Evolutionary conservation across 2,329 filamentous ascomycete genomes (phyloP).

Genomic region (Cytospora piceae): DNA sequence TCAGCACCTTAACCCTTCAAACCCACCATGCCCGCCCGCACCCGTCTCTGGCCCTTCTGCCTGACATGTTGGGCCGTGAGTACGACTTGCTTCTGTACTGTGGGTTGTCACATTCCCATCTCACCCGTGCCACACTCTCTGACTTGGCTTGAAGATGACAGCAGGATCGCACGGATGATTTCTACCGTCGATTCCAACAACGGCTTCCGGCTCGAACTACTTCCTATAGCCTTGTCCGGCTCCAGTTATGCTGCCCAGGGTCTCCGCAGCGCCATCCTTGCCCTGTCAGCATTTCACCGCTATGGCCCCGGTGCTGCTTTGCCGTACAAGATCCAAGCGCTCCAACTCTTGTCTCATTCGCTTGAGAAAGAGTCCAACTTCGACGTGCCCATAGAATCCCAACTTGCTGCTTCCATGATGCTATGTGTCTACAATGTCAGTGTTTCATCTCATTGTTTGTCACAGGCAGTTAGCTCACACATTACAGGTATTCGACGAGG

Average conservation of each 20-base stretch:
- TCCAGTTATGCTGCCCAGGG: conserved; percentile 42
- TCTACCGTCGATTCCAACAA: conserved; percentile 52
- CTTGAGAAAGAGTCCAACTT: conserved; percentile 37
- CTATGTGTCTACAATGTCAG: conserved; percentile 53
- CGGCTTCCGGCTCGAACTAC: conserved; percentile 49
- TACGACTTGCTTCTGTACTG: conserved; percentile 39
- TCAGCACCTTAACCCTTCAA: conserved; percentile 38
- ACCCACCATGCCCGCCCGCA: conserved; percentile 35
- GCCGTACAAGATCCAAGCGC: conserved; percentile 47
- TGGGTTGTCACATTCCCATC: conserved; percentile 29
- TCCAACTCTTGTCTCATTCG: conserved; percentile 45
- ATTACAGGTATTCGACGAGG: conserved; percentile 51
- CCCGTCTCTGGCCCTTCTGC: conserved; percentile 37
- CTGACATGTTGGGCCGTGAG: conserved; percentile 38
- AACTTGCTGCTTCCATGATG: conserved; percentile 55
- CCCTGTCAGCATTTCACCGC: conserved; percentile 48
- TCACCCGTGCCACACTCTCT: conserved; percentile 4
- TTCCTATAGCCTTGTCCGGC: conserved; percentile 49
- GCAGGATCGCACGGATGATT: conserved; percentile 48
- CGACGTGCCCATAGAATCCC: conserved; percentile 40
- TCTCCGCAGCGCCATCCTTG: conserved; percentile 49
- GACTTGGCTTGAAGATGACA: conserved; percentile 40
- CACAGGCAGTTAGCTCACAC: conserved; percentile 26
- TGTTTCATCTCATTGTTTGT: background rate
- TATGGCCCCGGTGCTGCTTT: conserved; percentile 45